Base-by-base conservation (phyloP, 2,329 filamentous ascomycete species). In the Botryotinia globosa region DNA sequence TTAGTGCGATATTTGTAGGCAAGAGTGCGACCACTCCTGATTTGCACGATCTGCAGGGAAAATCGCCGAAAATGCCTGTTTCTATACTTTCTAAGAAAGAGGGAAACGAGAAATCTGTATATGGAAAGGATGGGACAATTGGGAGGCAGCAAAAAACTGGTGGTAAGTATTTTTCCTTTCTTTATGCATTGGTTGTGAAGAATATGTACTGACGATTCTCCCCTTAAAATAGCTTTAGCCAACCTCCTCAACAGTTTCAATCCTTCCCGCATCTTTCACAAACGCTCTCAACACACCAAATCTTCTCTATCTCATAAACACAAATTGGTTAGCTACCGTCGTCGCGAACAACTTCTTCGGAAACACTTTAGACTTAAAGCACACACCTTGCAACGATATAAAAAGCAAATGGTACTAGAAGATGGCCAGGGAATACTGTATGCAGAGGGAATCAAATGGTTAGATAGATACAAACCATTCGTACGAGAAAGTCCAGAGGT, bases 1-100 rank as follows among this genome's bases (percentile, higher is more conserved):
- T 67, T 32, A 56, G 64, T 67, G 64, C 64, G 1, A 54, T 56
- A 54, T 67, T 67, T 29, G 64, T 67, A 6, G 64, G 64, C 12
- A 67, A 67, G 34, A 32, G 18, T 42, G 51, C 14, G 14, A 54
- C n/a, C 5, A 37, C 34, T 7, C 9, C 16, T 18, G 12, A 56
- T 56, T 37, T 37, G 51, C 45, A 20, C 16, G 34, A 67, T 56
- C 34, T 18, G 25, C 51, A 54, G 25, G 25, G 25, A 1, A 29
- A 67, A 56, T 42, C 34, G 2, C 34, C 25, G 4, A 56, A 54
- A 37, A 10, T 32, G 18, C 45, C 48, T 3, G 25, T 29, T 42
- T 42, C 64, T 8, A 56, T 22, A 20, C 64, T 54, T 14, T 56
- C 48, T 22, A 67, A 29, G 22, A 56, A 54, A 8, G 64, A 67